These are phyloP conservation scores for Beta lomatogona DNA, from an alignment of 179 eudicot genomes.

Conservation along the genomic window DNA sequence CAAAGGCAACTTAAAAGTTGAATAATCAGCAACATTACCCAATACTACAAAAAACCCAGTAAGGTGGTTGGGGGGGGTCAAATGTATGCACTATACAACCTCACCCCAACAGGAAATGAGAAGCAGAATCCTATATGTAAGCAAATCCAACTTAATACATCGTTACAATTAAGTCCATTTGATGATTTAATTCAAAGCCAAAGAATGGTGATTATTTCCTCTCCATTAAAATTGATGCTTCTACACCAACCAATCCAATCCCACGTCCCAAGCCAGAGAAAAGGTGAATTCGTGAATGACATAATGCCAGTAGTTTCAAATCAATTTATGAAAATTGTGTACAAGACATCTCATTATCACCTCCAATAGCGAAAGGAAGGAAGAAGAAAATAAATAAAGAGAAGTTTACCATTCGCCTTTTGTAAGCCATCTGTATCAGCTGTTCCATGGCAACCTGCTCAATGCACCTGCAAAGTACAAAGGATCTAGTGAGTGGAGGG, in stretches of 20 bases:
- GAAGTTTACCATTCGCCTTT: slow-evolving; percentile 49
- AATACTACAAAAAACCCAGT: too few relatives aligned
- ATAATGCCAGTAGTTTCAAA: neutral
- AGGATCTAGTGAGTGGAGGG: neutral
- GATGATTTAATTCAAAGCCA: neutral
- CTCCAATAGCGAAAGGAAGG: neutral
- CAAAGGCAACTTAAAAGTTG: too few relatives aligned
- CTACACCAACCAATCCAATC: neutral
- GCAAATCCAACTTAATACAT: too few relatives aligned
- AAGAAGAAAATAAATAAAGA: neutral
- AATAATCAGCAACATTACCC: too few relatives aligned
- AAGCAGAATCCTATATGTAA: too few relatives aligned
- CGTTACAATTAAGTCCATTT: neutral
- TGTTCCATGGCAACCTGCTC: slow-evolving; percentile 58
- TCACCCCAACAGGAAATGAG: too few relatives aligned
- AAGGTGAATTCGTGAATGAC: neutral
- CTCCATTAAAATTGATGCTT: neutral
- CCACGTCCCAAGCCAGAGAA: neutral
- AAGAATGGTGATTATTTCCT: neutral
- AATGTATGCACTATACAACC: too few relatives aligned
- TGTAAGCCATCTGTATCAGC: slow-evolving; percentile 58
- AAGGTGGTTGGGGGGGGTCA: too few relatives aligned
- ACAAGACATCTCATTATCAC: neutral
- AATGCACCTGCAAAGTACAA: slow-evolving; percentile 41
- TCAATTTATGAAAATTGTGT: neutral